Base-by-base conservation (phyloP, 768 basidiomycete genomes). In the Chlorophyllum brunneum region DNA sequence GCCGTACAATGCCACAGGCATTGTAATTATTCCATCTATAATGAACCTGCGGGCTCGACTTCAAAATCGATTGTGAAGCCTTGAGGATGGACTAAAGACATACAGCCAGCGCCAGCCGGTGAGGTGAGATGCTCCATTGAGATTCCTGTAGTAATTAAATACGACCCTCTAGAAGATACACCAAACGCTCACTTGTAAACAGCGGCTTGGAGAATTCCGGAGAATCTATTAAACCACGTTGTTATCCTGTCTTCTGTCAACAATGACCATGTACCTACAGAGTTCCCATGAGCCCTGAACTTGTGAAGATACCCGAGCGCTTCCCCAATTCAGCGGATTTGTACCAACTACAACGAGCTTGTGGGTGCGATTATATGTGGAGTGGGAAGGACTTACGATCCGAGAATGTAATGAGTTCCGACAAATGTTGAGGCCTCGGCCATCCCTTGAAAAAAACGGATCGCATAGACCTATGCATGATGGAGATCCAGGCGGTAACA, bases 381-480 rank as follows among this genome's bases (percentile, higher is more conserved):
- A 6, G 46, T 23, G 40, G 36, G 4, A 39, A 18, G 1, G n/a
- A 74, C 82, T 53, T 59, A 86, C 85, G 82, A 82, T 56, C 86
- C 85, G 15, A 88, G 79, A 56, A 87, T 71, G 59, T 85, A 85
- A 57, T 85, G 85, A 13, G 83, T 82, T 30, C 87, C 87, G 23
- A 84, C 84, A 63, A 89, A 90, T 1, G 86, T 89, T 6, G 85
- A 86, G 0, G 85, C 78, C 65, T 89, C 87, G 5, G 81, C 78
- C 51, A 87, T 70, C 20, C 83, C 88, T 65, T 86, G 85, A 49
- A 88, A 76, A 62, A 89, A 88, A 7, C 85, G 76, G 54, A 88
- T 84, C 24, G 72, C 82, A 63, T 82, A 85, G 45, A 88, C 68
- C 83, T 85, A 47, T 49, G 51, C 37, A 41, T 18, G 4, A 18